These are phyloP conservation scores for Claviceps citrina DNA, from an alignment of 2,329 filamentous ascomycete genomes.

Conservation along the genomic window DNA sequence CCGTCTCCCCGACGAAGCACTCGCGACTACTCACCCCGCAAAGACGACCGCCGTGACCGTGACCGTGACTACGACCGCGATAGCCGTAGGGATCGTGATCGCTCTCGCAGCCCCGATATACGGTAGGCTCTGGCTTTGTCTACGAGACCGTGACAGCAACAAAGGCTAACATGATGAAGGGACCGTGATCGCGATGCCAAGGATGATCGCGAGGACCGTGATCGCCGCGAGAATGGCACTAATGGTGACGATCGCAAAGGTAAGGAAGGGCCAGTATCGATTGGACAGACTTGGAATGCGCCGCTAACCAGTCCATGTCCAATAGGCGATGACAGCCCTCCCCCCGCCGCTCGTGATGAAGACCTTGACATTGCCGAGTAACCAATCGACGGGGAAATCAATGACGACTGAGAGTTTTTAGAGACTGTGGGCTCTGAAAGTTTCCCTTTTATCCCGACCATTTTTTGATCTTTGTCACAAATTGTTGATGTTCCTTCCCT, in stretches of 20 bases:
- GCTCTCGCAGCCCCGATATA: conserved; percentile 54
- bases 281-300: background rate
- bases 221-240: conserved; percentile 59
- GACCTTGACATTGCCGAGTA: conserved; percentile 90
- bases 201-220: conserved; percentile 56
- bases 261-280: conserved; percentile 25
- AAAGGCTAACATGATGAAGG: conserved; percentile 18
- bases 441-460: conserved; percentile 8
- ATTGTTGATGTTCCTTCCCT: background rate
- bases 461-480: conserved; percentile 6
- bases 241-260: conserved; percentile 88
- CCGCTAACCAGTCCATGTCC: background rate
- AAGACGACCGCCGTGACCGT: conserved; percentile 71
- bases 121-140: conserved; percentile 26
- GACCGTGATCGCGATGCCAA: conserved; percentile 42
- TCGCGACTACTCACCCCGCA: conserved; percentile 72
- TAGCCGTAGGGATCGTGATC: conserved; percentile 60
- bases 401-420: background rate
- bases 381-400: conserved; percentile 5
- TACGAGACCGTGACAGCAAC: background rate
- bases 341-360: conserved; percentile 63
- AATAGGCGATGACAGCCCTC: conserved; percentile 47
- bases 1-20: conserved; percentile 63
- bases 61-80: conserved; percentile 67
- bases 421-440: conserved; percentile 4